A percentile compares a stretch with the other conserved stretches of the same genome.
Evolutionary conservation across 257 asterid species (phyloP).

Genomic region (Plantago elongata): DNA sequence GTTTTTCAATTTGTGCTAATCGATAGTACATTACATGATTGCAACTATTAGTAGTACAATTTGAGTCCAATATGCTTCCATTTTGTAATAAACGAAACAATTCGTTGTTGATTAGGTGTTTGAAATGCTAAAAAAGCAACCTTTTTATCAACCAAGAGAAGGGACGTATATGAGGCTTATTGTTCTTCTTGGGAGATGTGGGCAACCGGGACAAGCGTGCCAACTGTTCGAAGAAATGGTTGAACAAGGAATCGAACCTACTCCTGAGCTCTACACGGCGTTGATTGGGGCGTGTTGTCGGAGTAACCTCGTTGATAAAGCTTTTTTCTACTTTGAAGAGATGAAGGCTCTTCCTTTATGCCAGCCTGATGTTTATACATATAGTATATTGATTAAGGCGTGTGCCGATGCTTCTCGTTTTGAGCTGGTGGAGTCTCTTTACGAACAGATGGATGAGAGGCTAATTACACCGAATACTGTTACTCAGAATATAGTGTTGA

Average conservation of each 20-base stretch:
- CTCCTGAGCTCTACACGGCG: constrained; percentile 71
- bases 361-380: constrained; percentile 89
- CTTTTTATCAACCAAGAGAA: constrained; percentile 81
- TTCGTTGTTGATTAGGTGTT: constrained; percentile 45
- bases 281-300: constrained; percentile 70
- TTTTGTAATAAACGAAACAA: too few relatives aligned
- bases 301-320: constrained; percentile 65
- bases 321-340: constrained; percentile 50
- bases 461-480: constrained; percentile 74
- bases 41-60: too few relatives aligned
- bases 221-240: constrained; percentile 75
- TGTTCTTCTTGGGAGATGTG: constrained; percentile 83
- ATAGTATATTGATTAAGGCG: constrained; percentile 76
- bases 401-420: constrained; percentile 60
- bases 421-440: constrained; percentile 68
- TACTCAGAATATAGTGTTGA: constrained; percentile 77
- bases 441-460: constrained; percentile 57
- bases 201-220: constrained; percentile 75
- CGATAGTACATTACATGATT: too few relatives aligned
- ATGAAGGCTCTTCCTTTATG: constrained; percentile 69
- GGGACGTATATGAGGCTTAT: constrained; percentile 88
- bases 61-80: too few relatives aligned
- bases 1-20: too few relatives aligned
- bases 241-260: constrained; percentile 69
- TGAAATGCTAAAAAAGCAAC: constrained; percentile 74